These are phyloP conservation scores for Blastomyces percursus DNA, from an alignment of 2,329 filamentous ascomycete genomes.

Conservation along the genomic window DNA sequence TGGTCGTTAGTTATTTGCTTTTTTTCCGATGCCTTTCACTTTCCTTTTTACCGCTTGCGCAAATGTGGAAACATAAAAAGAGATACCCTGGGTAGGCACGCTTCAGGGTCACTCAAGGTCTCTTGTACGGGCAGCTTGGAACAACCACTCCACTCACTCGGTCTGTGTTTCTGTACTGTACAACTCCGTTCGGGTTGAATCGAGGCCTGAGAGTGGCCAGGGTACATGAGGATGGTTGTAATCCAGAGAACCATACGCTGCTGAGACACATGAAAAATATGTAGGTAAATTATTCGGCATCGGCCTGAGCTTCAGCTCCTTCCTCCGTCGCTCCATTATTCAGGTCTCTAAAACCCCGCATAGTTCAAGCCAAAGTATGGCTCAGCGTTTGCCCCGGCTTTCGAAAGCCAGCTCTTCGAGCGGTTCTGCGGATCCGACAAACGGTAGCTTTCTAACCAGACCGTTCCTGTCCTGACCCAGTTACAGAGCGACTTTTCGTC, in stretches of 20 bases:
- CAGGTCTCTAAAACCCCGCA: background rate
- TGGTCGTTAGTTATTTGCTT: background rate
- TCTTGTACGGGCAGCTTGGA: background rate
- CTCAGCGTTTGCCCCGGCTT: background rate
- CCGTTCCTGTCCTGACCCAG: background rate
- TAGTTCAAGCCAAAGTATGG: background rate
- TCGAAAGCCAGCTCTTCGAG: background rate
- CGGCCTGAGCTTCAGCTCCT: background rate
- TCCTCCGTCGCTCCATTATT: background rate
- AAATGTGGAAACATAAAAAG: background rate
- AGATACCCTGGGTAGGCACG: background rate
- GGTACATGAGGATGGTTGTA: background rate
- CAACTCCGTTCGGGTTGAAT: background rate
- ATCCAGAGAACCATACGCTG: background rate
- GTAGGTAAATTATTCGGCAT: background rate
- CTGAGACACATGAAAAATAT: background rate
- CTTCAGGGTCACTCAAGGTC: background rate
- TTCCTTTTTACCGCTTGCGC: background rate
- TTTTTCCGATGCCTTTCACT: background rate
- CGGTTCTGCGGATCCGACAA: background rate
- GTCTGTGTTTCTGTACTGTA: background rate
- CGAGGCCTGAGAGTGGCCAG: background rate
- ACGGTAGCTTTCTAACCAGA: background rate
- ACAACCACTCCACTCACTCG: background rate
- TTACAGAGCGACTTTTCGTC: background rate